Conservation (phyloP, 371 early-diverging fungal genomes). For the Circinella minor region DNA sequence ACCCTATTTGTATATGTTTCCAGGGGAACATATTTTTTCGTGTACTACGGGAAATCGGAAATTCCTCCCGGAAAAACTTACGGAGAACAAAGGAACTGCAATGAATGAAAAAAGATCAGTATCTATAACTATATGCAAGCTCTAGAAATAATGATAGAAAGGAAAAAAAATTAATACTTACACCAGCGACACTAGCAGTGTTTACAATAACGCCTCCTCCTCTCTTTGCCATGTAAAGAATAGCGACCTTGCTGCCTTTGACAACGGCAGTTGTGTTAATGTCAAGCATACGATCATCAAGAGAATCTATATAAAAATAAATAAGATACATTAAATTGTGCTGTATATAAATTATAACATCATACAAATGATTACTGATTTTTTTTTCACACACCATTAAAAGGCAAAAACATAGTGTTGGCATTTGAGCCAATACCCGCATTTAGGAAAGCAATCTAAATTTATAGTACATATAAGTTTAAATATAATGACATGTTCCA, state of each 20-base stretch:
- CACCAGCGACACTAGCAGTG: conserved; percentile 32
- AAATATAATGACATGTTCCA: too few species aligned
- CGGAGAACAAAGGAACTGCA: conserved; percentile 14
- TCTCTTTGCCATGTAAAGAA: conserved; percentile 43
- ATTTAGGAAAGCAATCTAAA: conserved; percentile 19
- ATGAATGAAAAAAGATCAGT: too few species aligned
- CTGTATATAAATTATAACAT: too few species aligned
- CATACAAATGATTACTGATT: too few species aligned
- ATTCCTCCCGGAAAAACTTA: conserved; percentile 15
- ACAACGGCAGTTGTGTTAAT: conserved; percentile 18
- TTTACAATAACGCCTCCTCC: conserved; percentile 57
- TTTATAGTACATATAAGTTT: too few species aligned
- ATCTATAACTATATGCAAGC: too few species aligned
- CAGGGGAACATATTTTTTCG: too few species aligned
- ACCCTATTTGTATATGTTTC: too few species aligned
- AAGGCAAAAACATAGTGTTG: conserved; percentile 13
- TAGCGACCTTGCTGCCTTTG: conserved; percentile 36
- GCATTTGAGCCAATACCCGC: conserved; percentile 17
- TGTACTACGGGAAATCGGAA: too few species aligned
- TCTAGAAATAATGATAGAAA: conserved; percentile 11
- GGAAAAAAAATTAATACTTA: conserved; percentile 5
- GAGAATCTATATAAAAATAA: neutral
- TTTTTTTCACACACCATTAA: conserved; percentile 14
- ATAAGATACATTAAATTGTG: neutral
- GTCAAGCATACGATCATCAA: conserved; percentile 16